phyloP scores from a whole-genome alignment of 306 rosid genomes.

The Citrullus mucosospermus region DNA sequence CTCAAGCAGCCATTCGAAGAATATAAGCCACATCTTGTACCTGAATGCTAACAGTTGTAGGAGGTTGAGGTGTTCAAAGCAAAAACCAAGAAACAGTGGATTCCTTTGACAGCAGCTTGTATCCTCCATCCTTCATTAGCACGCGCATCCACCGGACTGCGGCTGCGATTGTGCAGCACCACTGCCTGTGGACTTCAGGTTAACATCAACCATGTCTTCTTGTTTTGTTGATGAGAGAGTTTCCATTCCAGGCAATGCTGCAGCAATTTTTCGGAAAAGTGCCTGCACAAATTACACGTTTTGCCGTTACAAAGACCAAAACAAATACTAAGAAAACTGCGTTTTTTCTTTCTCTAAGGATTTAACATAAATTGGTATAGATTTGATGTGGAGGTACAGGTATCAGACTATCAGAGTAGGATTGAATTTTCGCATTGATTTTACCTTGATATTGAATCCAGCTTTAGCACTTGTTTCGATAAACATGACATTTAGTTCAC shows the following conservation, averaged over 20 bases:
- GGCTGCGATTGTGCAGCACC: conserved; percentile 34
- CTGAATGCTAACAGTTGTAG: conserved; percentile 5
- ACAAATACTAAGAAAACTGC: background rate
- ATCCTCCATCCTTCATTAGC: conserved; percentile 16
- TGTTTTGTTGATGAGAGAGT: conserved; percentile 73
- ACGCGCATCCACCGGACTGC: conserved; percentile 57
- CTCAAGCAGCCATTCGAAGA: background rate
- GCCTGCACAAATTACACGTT: conserved; percentile 24
- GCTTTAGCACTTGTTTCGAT: conserved; percentile 94
- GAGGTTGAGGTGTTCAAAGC: background rate
- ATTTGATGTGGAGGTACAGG: background rate
- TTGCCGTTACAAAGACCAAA: background rate
- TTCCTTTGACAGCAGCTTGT: background rate
- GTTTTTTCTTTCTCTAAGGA: background rate
- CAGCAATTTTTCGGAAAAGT: conserved; percentile 79
- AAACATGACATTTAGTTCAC: conserved; percentile 67
- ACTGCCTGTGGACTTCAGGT: conserved; percentile 50
- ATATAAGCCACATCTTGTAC: background rate
- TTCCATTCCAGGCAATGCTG: conserved; percentile 94
- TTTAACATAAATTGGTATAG: background rate
- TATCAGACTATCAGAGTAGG: background rate
- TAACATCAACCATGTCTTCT: conserved; percentile 91
- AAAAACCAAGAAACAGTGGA: background rate
- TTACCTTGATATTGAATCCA: conserved; percentile 80
- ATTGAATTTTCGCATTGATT: background rate